Evolutionary conservation across 139 green algal genomes (phyloP).

Genomic region (Chlorokybus atmophyticus): DNA sequence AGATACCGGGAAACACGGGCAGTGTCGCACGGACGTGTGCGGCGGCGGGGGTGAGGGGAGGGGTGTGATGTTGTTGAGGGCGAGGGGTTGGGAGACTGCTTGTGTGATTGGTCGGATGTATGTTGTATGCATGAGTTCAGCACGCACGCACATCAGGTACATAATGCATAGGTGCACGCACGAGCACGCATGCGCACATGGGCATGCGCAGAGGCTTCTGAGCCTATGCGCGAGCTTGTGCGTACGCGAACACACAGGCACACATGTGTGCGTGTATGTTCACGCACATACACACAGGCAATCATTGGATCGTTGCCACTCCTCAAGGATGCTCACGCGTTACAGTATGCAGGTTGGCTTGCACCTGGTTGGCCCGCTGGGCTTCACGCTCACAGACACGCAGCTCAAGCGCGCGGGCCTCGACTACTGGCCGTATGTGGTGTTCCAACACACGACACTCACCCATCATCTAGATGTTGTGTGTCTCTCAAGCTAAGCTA

Average conservation of each 20-base stretch:
- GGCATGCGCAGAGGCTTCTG: no score
- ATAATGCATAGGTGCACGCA: no score
- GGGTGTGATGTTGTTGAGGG: neutral
- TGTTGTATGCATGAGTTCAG: neutral
- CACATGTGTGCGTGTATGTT: no score
- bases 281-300: no score
- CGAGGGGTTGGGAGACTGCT: neutral
- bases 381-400: constrained; percentile 29
- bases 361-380: constrained; percentile 65
- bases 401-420: constrained; percentile 30
- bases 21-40: constrained; percentile 30
- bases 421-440: constrained; percentile 34
- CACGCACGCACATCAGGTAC: no score
- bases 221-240: no score
- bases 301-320: neutral
- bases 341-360: constrained; percentile 24
- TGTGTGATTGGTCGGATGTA: neutral
- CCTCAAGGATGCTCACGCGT: neutral
- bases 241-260: no score
- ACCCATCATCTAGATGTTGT: no score
- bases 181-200: no score
- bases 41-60: constrained; percentile 11
- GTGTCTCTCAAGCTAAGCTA: no score
- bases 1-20: constrained; percentile 30
- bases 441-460: no score